Evolutionary conservation across 2,329 filamentous ascomycete species (phyloP), one percentile per base, ranked within the genome.

Genomic region (Karstenula rhodostoma): DNA sequence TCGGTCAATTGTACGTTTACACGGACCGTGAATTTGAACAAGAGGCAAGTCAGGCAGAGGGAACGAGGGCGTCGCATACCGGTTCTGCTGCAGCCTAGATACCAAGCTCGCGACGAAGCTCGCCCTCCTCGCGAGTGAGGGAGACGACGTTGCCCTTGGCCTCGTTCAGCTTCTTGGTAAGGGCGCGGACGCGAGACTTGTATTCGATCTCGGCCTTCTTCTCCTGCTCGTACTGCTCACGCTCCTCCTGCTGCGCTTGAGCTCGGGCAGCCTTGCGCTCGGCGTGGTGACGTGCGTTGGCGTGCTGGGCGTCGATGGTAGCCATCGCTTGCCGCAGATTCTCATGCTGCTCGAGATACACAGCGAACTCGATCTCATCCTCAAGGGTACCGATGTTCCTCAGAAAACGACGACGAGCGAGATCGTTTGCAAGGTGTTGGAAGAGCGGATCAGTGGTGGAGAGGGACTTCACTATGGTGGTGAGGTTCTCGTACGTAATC

Each of bases 131-230:
- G 9, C 7, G 22, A 1, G 33, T 52, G 12, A 52, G 35, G 5
- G 22, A 42, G 13, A 52, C 5, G 12, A 52, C 25, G 15, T 33
- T 33, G 10, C 35, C 35, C 33, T 42, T 42, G 10, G 49, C 23
- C 12, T n/a, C 19, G 35, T 52, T 52, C 1, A 52, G 9, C 49
- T 52, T 52, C 49, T 52, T 19, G 22, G 10, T 40, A 12, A 52
- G 22, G 1, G 22, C 35, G 8, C 19, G 2, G 10, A 42, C 22
- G 15, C 35, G 49, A n/a, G 35, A 23, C 3, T 33, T 12, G 13
- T 32, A 32, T 10, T 32, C 29, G 4, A 32, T 9, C 7, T 32
- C 29, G 4, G 29, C 29, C 29, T 32, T 32, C 8, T 32, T 32
- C 29, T 32, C 29, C 29, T 32, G 29, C 29, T 32, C 29, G 29